Percentiles rank a stretch among this genome's conserved stretches.
Conservation (phyloP, 306 rosid genomes). For the Glycine tomentella region DNA sequence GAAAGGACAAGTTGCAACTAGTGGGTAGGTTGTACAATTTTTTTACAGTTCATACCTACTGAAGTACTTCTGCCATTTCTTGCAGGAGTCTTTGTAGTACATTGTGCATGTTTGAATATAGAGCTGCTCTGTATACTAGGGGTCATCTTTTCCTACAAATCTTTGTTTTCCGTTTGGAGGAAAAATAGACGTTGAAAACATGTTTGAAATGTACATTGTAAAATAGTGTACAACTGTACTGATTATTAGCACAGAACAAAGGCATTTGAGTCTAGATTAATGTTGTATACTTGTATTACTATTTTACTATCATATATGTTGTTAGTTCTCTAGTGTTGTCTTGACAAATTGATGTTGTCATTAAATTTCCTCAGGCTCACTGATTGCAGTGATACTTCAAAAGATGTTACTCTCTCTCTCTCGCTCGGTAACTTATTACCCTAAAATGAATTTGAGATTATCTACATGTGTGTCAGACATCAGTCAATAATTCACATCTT, state of each 20-base stretch:
- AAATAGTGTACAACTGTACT: conserved; percentile 13
- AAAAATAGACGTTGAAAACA: conserved; percentile 34
- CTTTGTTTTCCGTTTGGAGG: conserved; percentile 28
- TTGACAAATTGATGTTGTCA: conserved; percentile 23
- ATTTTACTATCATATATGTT: background rate
- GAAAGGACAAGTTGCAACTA: conserved; percentile 45
- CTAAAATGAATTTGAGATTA: too few relatives aligned
- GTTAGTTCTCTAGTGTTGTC: conserved; percentile 16
- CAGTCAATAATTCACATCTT: too few relatives aligned
- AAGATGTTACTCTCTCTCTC: too few relatives aligned
- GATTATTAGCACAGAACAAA: background rate
- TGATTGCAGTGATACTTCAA: conserved; percentile 5
- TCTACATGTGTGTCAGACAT: too few relatives aligned
- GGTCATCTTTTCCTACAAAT: conserved; percentile 31
- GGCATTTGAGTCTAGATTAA: conserved; percentile 37
- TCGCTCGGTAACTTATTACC: too few relatives aligned
- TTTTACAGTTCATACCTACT: conserved; percentile 15
- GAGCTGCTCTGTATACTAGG: conserved; percentile 30
- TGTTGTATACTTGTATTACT: conserved; percentile 39
- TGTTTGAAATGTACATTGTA: conserved; percentile 37
- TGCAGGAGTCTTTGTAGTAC: conserved; percentile 24
- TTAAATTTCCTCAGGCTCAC: background rate
- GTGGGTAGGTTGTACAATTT: conserved; percentile 19
- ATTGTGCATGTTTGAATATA: conserved; percentile 41
- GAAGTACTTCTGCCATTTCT: conserved; percentile 39